These are phyloP conservation scores for Plasmodium gallinaceum DNA, from an alignment of 169 alveolate species.

Conservation along the genomic window DNA sequence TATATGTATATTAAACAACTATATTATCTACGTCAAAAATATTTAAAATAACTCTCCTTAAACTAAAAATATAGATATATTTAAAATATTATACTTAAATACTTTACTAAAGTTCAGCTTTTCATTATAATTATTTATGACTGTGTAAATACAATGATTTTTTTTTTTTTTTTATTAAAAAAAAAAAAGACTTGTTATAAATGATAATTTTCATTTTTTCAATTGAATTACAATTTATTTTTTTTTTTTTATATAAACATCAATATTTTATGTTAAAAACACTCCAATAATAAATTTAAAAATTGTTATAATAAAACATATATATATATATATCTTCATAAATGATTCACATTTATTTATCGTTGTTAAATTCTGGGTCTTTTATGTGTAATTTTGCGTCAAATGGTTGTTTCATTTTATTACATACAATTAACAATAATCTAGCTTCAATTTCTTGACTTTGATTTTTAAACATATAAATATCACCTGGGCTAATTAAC, in stretches of 20 bases:
- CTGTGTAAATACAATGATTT: not conserved
- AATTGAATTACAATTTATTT: not conserved
- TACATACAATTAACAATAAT: constrained; percentile 63
- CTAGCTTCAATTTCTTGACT: constrained; percentile 76
- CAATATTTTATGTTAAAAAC: not conserved
- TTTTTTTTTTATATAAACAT: not conserved
- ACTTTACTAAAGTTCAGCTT: not conserved
- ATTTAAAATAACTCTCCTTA: constrained; percentile 13
- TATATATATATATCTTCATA: constrained; percentile 15
- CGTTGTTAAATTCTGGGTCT: constrained; percentile 51
- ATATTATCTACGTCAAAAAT: not conserved
- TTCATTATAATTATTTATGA: not conserved
- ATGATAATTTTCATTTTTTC: not conserved
- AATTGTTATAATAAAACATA: not conserved
- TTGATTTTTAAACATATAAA: constrained; percentile 76
- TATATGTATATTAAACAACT: constrained; percentile 36
- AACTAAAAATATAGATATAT: not conserved
- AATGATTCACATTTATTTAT: constrained; percentile 21
- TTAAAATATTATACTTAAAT: not conserved
- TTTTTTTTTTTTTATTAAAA: not conserved
- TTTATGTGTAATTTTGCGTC: constrained; percentile 63
- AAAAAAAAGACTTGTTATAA: not conserved
- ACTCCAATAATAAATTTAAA: not conserved
- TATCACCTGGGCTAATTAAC: constrained; percentile 78
- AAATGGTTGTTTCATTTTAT: constrained; percentile 73